Evolutionary conservation across 2,329 filamentous ascomycete species (phyloP), one percentile per base, ranked within the genome.

Genomic region (Penicillium sp.): DNA sequence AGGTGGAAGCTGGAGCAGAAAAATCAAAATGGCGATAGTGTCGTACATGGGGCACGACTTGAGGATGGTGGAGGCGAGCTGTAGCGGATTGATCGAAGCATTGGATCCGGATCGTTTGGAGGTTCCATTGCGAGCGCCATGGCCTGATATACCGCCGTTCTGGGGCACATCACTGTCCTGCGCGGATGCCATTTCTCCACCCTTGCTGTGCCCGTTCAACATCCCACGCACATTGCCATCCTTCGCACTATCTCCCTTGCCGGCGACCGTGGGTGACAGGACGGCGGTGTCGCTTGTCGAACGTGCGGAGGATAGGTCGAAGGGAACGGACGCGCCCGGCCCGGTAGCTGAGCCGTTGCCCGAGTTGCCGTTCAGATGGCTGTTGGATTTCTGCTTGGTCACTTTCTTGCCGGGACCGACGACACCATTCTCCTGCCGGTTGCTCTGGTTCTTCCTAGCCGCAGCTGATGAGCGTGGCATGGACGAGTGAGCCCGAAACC

Each of bases 21-120:
- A 89, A 75, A 97, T 96, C 72, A 97, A 86, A 68, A 97, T 96
- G 71, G 93, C 92, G 75, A 97, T 90, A 57, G 93, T 96, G 77
- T 97, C 93, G 77, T 91, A 89, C 69, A 96, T 86, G 50, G 93
- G 93, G 67, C 92, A 93, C 48, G 92, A 91, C 67, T 86, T 87
- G 71, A 97, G 84, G 66, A 97, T 93, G 51, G 92, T 96, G 63
- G 90, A 84, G 59, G 89, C 88, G 61, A 95, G 81, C 65, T 89
- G 87, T 63, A 96, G 77, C 45, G 89, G 85, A 55, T 88, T 88
- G 50, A 86, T 85, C 63, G 86, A 86, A 29, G 69, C 64, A 55
- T 58, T 68, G 45, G 71, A 70, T 45, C 63, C 59, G 18, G 69
- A 67, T 54, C 72, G 70, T 64, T 73, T 74, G 47, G 65, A 58